A percentile compares a stretch with the other conserved stretches of the same genome.
These are phyloP conservation scores for Leccinum rimulosum DNA, from an alignment of 768 basidiomycete genomes.

Conservation along the genomic window DNA sequence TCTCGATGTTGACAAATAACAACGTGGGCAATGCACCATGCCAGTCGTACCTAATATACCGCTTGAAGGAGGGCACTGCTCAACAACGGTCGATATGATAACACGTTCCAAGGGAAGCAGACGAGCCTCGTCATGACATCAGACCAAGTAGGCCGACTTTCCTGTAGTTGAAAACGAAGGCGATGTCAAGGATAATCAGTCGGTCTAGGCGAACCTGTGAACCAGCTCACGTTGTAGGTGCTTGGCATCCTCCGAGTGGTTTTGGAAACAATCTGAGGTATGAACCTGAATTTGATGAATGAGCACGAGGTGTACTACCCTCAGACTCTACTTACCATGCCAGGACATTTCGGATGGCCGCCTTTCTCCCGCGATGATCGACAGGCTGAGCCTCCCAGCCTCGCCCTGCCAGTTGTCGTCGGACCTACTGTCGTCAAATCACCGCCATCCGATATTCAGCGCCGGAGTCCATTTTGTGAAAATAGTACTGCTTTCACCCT, in stretches of 20 bases:
- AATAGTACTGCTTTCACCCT: neutral
- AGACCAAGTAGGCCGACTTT: neutral
- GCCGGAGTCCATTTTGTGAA: neutral
- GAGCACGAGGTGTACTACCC: neutral
- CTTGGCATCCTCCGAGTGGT: neutral
- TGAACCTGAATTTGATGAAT: neutral
- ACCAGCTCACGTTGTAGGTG: constrained; percentile 1
- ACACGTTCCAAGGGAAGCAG: constrained; percentile 1
- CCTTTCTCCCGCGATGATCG: neutral
- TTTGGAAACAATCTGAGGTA: neutral
- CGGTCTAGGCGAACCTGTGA: neutral
- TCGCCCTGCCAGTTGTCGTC: neutral
- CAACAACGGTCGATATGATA: constrained; percentile 3
- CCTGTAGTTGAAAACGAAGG: neutral
- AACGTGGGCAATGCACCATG: neutral
- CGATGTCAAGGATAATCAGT: neutral
- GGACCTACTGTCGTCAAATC: neutral
- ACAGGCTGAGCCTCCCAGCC: neutral
- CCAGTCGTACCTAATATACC: constrained; percentile 1
- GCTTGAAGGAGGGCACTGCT: neutral
- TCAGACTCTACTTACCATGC: neutral
- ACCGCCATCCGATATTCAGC: neutral
- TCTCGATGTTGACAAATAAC: constrained; percentile 1
- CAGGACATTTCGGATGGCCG: neutral
- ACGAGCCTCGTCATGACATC: neutral